phyloP scores from a whole-genome alignment of 2,329 filamentous ascomycete genomes.

The Ceratocystis alfenasii region DNA sequence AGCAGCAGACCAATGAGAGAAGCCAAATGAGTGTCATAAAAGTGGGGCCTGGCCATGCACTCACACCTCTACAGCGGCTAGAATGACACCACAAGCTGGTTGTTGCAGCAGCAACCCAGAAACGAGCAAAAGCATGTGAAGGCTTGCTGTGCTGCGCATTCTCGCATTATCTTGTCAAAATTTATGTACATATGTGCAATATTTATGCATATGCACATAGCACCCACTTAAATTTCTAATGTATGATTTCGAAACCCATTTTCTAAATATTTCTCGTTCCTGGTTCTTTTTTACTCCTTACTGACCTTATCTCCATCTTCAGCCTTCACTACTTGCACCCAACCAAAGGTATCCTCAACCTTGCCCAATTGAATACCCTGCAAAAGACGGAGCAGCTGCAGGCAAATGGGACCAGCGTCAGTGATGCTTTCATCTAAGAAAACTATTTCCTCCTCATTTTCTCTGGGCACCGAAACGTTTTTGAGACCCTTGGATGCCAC shows the following conservation, averaged over 20 bases:
- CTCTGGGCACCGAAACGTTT: conserved; percentile 6
- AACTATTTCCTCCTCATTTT: conserved; percentile 38
- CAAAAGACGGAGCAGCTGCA: conserved; percentile 60
- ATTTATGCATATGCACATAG: background rate
- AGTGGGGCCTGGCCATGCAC: background rate
- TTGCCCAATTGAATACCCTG: conserved; percentile 80
- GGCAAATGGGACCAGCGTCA: conserved; percentile 61
- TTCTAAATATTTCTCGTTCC: background rate
- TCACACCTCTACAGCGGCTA: background rate
- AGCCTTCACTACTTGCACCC: conserved; percentile 44
- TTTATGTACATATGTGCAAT: background rate
- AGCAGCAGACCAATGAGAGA: background rate
- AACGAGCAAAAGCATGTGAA: background rate
- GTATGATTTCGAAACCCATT: background rate
- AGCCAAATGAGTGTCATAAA: background rate
- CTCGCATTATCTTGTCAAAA: too few relatives aligned
- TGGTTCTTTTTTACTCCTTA: conserved; percentile 17
- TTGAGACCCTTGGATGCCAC: conserved; percentile 25
- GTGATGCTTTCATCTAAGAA: conserved; percentile 46
- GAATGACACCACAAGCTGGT: background rate
- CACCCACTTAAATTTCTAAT: background rate
- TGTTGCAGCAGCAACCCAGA: background rate
- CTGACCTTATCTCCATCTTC: conserved; percentile 35
- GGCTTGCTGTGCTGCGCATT: too few relatives aligned
- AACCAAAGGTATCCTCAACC: conserved; percentile 63